Base-by-base conservation (phyloP, 1,284 basidiomycete species). In the Baeospora myosura region DNA sequence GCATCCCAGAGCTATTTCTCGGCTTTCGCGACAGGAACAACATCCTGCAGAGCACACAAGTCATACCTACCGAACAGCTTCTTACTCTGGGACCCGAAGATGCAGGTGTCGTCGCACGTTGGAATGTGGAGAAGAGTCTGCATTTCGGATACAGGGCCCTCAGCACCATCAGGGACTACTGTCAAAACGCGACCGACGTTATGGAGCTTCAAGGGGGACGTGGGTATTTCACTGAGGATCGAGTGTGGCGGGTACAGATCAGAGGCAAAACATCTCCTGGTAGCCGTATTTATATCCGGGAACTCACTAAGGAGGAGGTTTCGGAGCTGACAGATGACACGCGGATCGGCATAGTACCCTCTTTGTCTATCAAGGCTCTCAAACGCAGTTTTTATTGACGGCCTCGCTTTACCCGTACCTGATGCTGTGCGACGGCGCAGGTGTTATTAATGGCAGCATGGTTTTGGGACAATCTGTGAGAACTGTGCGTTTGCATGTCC, bases 1-100 rank as follows among this genome's bases (percentile, higher is more conserved):
- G 42, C 6, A 39, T 39, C 7, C 16, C 4, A 4, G 11, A 18
- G 18, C n/a, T 43, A 8, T 31, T 22, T 21, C 26, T 39, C 18
- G 42, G 42, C 7, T 18, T 12, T 20, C 17, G 32, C 10, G 36
- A 29, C 38, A 29, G 17, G 38, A 20, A 40, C 26, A 14, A 38
- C 36, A 20, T 40, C 2, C 38, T 26, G 14, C 26, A 20, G 23
- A 20, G 24, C 8, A 18, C 14, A 34, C 11, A n/a, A 12, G 11
- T 34, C n/a, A n/a, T 38, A 22, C 12, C 17, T 12, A 8, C 18
- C 12, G 22, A 11, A 22, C 18, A 21, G 3, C 23, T 38, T 10
- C 4, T 24, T 22, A 7, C 32, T 10, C 7, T 34, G 17, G 8
- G 8, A 16, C 32, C n/a, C 26, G n/a, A 28, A 28, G 8, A 8